phyloP scores from a whole-genome alignment of 495 filamentous ascomycete species.

The Mytilinidion resinicola region DNA sequence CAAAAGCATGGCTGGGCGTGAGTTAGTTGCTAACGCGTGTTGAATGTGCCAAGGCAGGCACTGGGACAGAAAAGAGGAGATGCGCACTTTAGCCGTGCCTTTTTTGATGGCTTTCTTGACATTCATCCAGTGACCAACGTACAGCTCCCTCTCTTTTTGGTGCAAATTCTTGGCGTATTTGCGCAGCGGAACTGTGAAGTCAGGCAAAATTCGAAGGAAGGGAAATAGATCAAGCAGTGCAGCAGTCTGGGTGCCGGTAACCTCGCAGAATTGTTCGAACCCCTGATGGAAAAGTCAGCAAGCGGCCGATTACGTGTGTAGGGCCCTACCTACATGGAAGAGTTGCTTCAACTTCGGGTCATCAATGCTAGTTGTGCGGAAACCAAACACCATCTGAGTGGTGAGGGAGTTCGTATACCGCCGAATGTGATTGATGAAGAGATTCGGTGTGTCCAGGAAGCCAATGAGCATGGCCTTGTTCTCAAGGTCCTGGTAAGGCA shows the following conservation, averaged over 20 bases:
- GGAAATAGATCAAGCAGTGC: slow-evolving; percentile 43
- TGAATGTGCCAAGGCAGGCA: slow-evolving; percentile 5
- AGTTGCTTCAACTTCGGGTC: slow-evolving; percentile 49
- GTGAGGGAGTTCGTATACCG: slow-evolving; percentile 49
- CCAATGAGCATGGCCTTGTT: slow-evolving; percentile 46
- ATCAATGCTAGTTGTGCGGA: slow-evolving; percentile 41
- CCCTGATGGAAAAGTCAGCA: slow-evolving; percentile 16
- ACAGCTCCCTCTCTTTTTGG: slow-evolving; percentile 33
- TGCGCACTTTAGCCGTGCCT: slow-evolving; percentile 26
- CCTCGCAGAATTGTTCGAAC: slow-evolving; percentile 43
- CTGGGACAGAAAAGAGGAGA: slow-evolving; percentile 6
- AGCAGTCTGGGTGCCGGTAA: slow-evolving; percentile 40
- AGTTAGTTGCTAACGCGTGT: not conserved
- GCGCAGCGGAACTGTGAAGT: slow-evolving; percentile 36
- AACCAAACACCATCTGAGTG: slow-evolving; percentile 51
- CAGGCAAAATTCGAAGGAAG: slow-evolving; percentile 38
- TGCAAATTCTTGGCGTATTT: slow-evolving; percentile 29
- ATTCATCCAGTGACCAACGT: slow-evolving; percentile 37
- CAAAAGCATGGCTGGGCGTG: slow-evolving; percentile 12
- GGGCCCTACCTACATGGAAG: slow-evolving; percentile 34
- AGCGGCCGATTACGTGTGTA: not conserved
- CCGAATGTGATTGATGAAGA: slow-evolving; percentile 45
- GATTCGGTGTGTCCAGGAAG: slow-evolving; percentile 33
- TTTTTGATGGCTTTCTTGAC: slow-evolving; percentile 34
- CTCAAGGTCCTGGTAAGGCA: slow-evolving; percentile 47